phyloP scores from a whole-genome alignment of 768 basidiomycete species.

The Trichaptum fuscoviolaceum region DNA sequence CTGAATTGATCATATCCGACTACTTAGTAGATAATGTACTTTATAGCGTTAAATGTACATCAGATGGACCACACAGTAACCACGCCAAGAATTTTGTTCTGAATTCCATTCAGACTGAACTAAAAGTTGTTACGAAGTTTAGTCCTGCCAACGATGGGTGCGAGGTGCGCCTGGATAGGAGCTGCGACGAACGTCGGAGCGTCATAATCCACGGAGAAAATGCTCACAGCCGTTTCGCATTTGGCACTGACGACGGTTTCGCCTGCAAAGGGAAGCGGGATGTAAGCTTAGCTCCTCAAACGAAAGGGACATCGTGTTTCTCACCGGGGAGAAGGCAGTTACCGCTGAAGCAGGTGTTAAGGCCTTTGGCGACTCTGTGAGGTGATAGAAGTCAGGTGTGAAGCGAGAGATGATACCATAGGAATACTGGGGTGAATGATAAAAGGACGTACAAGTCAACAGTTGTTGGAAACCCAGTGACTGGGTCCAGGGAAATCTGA shows the following conservation, averaged over 20 bases:
- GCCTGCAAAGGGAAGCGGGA: slow-evolving; percentile 13
- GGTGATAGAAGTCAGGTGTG: neutral
- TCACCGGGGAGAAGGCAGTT: slow-evolving; percentile 17
- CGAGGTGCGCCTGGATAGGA: slow-evolving; percentile 16
- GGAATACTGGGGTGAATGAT: too few species aligned
- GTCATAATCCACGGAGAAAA: slow-evolving; percentile 27
- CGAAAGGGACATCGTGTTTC: neutral
- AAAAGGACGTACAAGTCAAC: slow-evolving; percentile 18
- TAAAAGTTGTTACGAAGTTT: neutral
- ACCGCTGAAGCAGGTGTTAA: slow-evolving; percentile 23
- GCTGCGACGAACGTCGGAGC: slow-evolving; percentile 22
- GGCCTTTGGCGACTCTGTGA: slow-evolving; percentile 17
- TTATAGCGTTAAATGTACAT: too few species aligned
- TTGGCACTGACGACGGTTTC: slow-evolving; percentile 21
- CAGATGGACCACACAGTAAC: too few species aligned
- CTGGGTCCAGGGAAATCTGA: slow-evolving; percentile 19
- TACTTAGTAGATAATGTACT: too few species aligned
- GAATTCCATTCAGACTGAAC: neutral
- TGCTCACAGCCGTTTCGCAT: slow-evolving; percentile 24
- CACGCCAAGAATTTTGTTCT: too few species aligned
- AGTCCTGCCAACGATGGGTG: slow-evolving; percentile 6
- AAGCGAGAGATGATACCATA: neutral
- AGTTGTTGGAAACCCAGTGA: slow-evolving; percentile 22
- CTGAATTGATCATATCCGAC: too few species aligned
- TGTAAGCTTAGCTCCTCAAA: neutral